Conservation (phyloP, 2,329 filamentous ascomycete species). For the Calonectria hongkongensis region DNA sequence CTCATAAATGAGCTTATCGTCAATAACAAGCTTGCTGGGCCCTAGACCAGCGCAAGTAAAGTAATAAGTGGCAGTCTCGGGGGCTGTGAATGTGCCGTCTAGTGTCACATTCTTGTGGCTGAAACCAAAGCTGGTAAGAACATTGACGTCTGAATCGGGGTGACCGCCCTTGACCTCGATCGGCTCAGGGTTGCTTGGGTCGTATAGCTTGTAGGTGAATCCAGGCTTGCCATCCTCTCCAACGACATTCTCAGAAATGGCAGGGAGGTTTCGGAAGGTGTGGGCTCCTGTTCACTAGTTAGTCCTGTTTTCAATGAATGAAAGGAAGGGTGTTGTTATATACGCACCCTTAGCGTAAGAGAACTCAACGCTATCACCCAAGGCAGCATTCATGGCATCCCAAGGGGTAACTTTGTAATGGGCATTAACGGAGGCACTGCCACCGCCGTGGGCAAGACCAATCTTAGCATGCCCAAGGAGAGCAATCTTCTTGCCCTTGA, state of each 20-base stretch:
- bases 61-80: slow-evolving; percentile 57
- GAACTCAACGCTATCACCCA: slow-evolving; percentile 54
- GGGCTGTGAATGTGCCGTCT: slow-evolving; percentile 57
- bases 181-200: slow-evolving; percentile 53
- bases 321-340: accelerated
- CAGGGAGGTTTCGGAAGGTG: slow-evolving; percentile 52
- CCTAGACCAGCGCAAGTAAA: slow-evolving; percentile 58
- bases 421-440: slow-evolving; percentile 59
- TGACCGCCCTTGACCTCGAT: slow-evolving; percentile 52
- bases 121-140: slow-evolving; percentile 49
- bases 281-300: slow-evolving; percentile 50
- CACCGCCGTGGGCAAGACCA: slow-evolving; percentile 61
- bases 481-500: slow-evolving; percentile 58
- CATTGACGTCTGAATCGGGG: slow-evolving; percentile 51
- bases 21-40: slow-evolving; percentile 56
- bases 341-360: slow-evolving; percentile 55
- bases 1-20: slow-evolving; percentile 57
- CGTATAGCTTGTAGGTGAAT: slow-evolving; percentile 57
- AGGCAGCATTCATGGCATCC: slow-evolving; percentile 56
- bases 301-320: neutral
- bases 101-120: slow-evolving; percentile 55
- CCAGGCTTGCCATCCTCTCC: slow-evolving; percentile 58
- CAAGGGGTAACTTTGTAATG: slow-evolving; percentile 61
- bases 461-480: slow-evolving; percentile 60
- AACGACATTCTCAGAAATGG: slow-evolving; percentile 53